These are phyloP conservation scores for Phycomyces blakesleeanus DNA, from an alignment of 192 early-diverging fungal genomes.

Conservation along the genomic window DNA sequence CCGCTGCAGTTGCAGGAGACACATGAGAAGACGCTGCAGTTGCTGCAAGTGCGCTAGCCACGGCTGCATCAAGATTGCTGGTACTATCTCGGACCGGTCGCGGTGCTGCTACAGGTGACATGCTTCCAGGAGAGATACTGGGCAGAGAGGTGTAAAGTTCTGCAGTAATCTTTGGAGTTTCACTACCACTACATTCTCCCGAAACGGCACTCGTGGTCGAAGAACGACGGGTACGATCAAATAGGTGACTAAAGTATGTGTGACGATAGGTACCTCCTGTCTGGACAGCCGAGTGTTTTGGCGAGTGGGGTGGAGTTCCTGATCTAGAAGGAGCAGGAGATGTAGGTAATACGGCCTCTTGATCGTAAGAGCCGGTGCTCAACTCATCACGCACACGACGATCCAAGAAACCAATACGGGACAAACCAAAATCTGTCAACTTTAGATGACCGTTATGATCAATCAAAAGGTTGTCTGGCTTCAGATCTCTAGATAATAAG, in stretches of 20 bases:
- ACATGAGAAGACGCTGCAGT: not conserved
- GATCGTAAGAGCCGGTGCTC: slow-evolving; percentile 18
- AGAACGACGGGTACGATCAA: slow-evolving; percentile 37
- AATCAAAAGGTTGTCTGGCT: slow-evolving; percentile 86
- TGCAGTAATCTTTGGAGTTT: not conserved
- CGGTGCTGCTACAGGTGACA: not conserved
- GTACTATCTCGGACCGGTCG: not conserved
- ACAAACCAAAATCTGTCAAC: slow-evolving; percentile 86
- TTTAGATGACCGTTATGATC: slow-evolving; percentile 82
- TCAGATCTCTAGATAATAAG: slow-evolving; percentile 61
- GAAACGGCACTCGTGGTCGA: slow-evolving; percentile 39
- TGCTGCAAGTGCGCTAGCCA: not conserved
- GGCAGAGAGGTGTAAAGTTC: not conserved
- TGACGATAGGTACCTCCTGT: slow-evolving; percentile 21
- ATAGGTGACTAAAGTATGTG: slow-evolving; percentile 38
- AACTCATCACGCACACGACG: slow-evolving; percentile 62
- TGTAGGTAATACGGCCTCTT: slow-evolving; percentile 7
- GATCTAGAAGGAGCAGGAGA: slow-evolving; percentile 32
- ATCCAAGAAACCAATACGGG: slow-evolving; percentile 81
- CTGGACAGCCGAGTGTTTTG: slow-evolving; percentile 13
- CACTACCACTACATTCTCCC: slow-evolving; percentile 23
- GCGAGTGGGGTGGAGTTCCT: slow-evolving; percentile 29
- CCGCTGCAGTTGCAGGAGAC: not conserved
- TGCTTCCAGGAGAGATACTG: no score
- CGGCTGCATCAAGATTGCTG: not conserved